These are phyloP conservation scores for Microascus cirrosus DNA, from an alignment of 2,329 filamentous ascomycete species.

Conservation along the genomic window DNA sequence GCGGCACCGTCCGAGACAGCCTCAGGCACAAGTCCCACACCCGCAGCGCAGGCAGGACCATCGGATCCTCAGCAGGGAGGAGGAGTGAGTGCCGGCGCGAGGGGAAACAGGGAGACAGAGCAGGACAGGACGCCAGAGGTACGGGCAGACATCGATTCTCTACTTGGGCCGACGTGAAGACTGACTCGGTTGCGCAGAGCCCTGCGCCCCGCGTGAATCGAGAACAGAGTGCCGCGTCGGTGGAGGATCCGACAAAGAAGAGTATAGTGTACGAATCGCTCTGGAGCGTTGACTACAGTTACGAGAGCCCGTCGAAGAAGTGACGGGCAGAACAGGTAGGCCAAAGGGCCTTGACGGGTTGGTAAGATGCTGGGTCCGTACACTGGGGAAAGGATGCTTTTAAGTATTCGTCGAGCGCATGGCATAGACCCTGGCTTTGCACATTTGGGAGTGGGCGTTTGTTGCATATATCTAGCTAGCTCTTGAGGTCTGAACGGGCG, in stretches of 20 bases:
- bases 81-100: background rate
- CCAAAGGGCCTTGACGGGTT: background rate
- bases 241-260: slow-evolving; percentile 30
- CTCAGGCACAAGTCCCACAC: slow-evolving; percentile 23
- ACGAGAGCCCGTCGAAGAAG: slow-evolving; percentile 28
- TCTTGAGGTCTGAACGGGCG: too few relatives aligned
- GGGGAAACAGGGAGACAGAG: slow-evolving; percentile 10
- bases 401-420: background rate
- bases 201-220: slow-evolving; percentile 17
- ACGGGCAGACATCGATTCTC: slow-evolving; percentile 37
- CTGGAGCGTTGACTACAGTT: slow-evolving; percentile 49
- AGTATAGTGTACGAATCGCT: slow-evolving; percentile 51
- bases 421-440: background rate
- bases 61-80: background rate
- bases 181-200: slow-evolving; percentile 15
- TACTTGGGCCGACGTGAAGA: slow-evolving; percentile 33
- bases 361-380: background rate
- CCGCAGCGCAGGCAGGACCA: background rate
- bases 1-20: slow-evolving; percentile 32
- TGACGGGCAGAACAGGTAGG: background rate
- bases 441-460: background rate
- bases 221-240: slow-evolving; percentile 23
- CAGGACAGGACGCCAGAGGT: slow-evolving; percentile 31
- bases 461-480: background rate
- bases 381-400: background rate